phyloP scores from a whole-genome alignment of 768 basidiomycete species.

The Hericium coralloides region DNA sequence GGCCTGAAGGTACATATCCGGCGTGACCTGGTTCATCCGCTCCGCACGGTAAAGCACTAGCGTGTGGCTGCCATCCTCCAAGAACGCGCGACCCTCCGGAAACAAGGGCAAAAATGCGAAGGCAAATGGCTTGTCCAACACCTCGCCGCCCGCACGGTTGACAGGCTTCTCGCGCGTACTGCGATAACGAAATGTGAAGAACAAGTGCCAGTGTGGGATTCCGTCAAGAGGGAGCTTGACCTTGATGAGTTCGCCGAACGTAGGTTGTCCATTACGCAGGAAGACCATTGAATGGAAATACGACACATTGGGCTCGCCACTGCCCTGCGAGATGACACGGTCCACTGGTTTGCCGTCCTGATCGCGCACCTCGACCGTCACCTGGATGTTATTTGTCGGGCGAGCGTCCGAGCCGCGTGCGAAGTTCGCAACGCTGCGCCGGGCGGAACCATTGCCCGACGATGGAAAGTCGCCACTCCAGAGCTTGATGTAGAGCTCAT shows the following conservation, averaged over 20 bases:
- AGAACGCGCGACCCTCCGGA: constrained; percentile 62
- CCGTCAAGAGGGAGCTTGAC: constrained; percentile 61
- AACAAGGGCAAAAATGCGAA: constrained; percentile 90
- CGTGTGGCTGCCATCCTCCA: constrained; percentile 85
- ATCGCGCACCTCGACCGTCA: constrained; percentile 81
- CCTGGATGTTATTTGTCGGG: constrained; percentile 67
- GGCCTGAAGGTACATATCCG: constrained; percentile 65
- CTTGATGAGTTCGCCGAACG: constrained; percentile 91
- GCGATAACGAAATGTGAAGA: constrained; percentile 88
- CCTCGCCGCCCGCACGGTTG: constrained; percentile 29
- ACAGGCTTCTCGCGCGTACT: constrained; percentile 38
- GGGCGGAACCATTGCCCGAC: constrained; percentile 40
- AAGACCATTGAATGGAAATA: constrained; percentile 91
- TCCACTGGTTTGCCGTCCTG: constrained; percentile 61
- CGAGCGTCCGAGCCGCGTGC: constrained; percentile 48
- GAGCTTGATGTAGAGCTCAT: constrained; percentile 93
- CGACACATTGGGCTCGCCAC: constrained; percentile 73
- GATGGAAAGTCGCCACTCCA: constrained; percentile 87
- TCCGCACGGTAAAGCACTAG: constrained; percentile 82
- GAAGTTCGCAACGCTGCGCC: constrained; percentile 48
- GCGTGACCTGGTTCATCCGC: constrained; percentile 47
- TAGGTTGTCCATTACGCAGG: constrained; percentile 78
- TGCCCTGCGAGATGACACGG: constrained; percentile 69
- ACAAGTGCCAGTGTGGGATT: constrained; percentile 78
- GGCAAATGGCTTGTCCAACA: constrained; percentile 72